Conservation (phyloP, 148 eudicot genomes). For the Chenopodium album region DNA sequence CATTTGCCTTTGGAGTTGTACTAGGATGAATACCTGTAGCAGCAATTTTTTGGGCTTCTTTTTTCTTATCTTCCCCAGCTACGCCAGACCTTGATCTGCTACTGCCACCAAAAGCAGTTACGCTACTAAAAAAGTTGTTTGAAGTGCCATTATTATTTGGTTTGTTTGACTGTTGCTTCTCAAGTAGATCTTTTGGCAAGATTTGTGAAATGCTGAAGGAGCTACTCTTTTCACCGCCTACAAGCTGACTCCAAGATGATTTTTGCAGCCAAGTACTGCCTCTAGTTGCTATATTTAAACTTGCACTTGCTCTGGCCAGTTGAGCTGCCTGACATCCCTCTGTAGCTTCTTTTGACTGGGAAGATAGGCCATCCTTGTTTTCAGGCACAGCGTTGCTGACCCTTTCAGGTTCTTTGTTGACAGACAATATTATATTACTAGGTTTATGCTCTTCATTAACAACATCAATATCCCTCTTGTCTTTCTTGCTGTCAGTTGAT, state of each 20-base stretch:
- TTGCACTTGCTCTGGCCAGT: constrained; percentile 6
- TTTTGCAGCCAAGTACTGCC: constrained; percentile 68
- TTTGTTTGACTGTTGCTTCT: constrained; percentile 36
- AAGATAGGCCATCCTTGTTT: constrained; percentile 20
- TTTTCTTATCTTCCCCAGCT: constrained; percentile 21
- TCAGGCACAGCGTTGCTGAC: not conserved
- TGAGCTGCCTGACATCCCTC: constrained; percentile 25
- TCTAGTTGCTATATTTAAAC: constrained; percentile 29
- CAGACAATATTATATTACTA: constrained; percentile 19
- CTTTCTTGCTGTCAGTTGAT: constrained; percentile 9
- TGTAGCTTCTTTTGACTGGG: constrained; percentile 15
- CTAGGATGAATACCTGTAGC: not conserved
- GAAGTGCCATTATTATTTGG: not conserved
- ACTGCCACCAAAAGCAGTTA: constrained; percentile 18
- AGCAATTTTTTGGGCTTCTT: constrained; percentile 6
- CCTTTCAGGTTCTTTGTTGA: constrained; percentile 19
- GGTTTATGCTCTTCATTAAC: constrained; percentile 23
- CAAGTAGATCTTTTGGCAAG: constrained; percentile 39
- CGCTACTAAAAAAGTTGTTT: not conserved
- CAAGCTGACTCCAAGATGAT: constrained; percentile 74
- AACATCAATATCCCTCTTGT: not conserved
- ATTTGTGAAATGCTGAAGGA: constrained; percentile 83
- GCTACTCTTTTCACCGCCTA: constrained; percentile 41
- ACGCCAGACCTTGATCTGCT: constrained; percentile 8
- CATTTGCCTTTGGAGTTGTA: constrained; percentile 17